Evolutionary conservation across 441 rosid genomes (phyloP).

Genomic region (Gossypium aridum): DNA sequence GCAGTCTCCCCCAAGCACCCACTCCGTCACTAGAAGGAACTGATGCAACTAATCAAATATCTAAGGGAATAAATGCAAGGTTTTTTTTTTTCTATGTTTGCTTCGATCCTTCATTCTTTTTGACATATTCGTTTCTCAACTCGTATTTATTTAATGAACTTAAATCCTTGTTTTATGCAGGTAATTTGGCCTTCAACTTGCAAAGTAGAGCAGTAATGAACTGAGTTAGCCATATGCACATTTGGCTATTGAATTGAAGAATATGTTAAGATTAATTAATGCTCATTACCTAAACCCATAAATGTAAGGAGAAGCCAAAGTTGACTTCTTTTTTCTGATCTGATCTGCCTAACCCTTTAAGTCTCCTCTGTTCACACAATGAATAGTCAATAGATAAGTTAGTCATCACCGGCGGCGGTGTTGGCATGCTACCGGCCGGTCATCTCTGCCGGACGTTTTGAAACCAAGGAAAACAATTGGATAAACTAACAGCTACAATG

Average conservation of each 20-base stretch:
- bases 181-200: neutral
- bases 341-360: neutral
- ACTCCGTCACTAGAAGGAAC: neutral
- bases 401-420: neutral
- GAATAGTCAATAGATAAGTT: neutral
- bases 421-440: neutral
- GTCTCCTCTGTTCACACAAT: slow-evolving; percentile 24
- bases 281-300: neutral
- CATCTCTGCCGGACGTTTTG: neutral
- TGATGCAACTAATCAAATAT: slow-evolving; percentile 3
- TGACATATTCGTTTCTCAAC: neutral
- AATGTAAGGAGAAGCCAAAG: neutral
- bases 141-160: neutral
- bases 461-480: neutral
- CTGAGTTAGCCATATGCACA: neutral
- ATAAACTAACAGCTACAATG: too few species aligned
- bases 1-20: neutral
- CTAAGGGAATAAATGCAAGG: neutral
- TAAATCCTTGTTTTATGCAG: neutral
- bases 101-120: neutral
- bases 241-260: neutral
- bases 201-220: neutral
- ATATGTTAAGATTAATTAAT: neutral
- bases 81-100: neutral
- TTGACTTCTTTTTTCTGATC: slow-evolving; percentile 13